Conservation (phyloP, 768 basidiomycete genomes). For the Pleurotus citrinopileatus region DNA sequence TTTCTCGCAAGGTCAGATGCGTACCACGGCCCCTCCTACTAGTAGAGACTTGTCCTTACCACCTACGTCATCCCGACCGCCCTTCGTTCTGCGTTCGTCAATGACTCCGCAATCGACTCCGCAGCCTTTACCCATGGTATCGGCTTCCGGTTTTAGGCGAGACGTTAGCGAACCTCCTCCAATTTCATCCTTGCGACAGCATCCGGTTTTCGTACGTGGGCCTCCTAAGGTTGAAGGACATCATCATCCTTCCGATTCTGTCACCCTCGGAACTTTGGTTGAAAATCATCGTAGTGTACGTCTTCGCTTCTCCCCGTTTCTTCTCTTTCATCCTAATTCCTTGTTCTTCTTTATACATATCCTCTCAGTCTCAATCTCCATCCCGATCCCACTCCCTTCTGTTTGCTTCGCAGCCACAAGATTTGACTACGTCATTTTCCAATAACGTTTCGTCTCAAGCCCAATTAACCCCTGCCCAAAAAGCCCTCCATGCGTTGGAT, state of each 20-base stretch:
- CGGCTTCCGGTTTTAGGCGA: slow-evolving; percentile 24
- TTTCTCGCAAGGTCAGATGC: slow-evolving; percentile 1
- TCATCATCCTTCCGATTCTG: slow-evolving; percentile 28
- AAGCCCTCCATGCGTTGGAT: slow-evolving; percentile 68
- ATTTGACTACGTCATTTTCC: slow-evolving; percentile 20
- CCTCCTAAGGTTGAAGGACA: slow-evolving; percentile 35
- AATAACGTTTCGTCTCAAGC: slow-evolving; percentile 4
- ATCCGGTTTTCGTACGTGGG: slow-evolving; percentile 69
- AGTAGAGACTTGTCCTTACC: slow-evolving; percentile 45
- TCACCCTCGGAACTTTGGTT: slow-evolving; percentile 58
- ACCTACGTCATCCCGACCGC: slow-evolving; percentile 41
- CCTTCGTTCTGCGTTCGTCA: slow-evolving; percentile 56
- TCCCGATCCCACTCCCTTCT: slow-evolving; percentile 47
- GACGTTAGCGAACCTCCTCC: slow-evolving; percentile 71
- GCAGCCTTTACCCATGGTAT: too few relatives aligned
- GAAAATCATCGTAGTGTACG: slow-evolving; percentile 57
- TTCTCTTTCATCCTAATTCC: not conserved
- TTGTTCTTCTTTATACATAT: slow-evolving; percentile 8
- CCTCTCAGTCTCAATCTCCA: slow-evolving; percentile 43
- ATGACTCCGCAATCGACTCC: too few relatives aligned
- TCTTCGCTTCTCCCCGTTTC: slow-evolving; percentile 14
- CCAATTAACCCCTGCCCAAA: slow-evolving; percentile 50
- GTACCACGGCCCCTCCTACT: slow-evolving; percentile 20
- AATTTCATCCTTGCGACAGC: slow-evolving; percentile 54
- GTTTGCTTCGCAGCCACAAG: slow-evolving; percentile 38